These are phyloP conservation scores for Teunomyces pallodes DNA, from an alignment of 805 yeast genomes.

Conservation along the genomic window DNA sequence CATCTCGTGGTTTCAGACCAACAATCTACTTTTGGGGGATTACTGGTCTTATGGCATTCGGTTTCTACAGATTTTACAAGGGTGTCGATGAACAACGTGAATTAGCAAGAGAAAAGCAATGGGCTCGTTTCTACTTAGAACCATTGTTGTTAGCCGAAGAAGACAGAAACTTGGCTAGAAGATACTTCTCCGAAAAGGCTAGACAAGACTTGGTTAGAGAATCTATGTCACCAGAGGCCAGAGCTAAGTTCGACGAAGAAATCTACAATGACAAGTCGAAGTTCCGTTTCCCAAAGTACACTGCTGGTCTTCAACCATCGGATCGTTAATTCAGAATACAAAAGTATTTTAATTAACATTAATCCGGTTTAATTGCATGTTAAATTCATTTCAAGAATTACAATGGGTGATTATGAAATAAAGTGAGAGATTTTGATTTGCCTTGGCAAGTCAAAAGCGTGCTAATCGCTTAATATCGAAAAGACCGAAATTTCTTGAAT, in stretches of 20 bases:
- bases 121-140: constrained; percentile 71
- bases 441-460: neutral
- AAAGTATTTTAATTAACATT: neutral
- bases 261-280: constrained; percentile 44
- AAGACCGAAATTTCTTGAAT: constrained; percentile 1
- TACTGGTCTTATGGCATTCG: constrained; percentile 63
- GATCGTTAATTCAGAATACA: constrained; percentile 14
- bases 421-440: neutral
- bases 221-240: constrained; percentile 36
- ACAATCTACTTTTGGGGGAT: constrained; percentile 65
- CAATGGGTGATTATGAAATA: constrained; percentile 2
- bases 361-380: neutral
- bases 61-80: constrained; percentile 62
- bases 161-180: constrained; percentile 74
- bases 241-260: constrained; percentile 42
- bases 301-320: constrained; percentile 39
- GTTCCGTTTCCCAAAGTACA: constrained; percentile 41
- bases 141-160: constrained; percentile 80
- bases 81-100: constrained; percentile 78
- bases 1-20: constrained; percentile 83
- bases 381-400: constrained; percentile 2
- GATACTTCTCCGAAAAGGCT: constrained; percentile 60
- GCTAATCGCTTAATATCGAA: neutral
- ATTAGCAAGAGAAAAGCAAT: constrained; percentile 67
- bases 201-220: constrained; percentile 58